phyloP scores from a whole-genome alignment of 352 stramenopile genomes.

The Phytophthora lateralis region DNA sequence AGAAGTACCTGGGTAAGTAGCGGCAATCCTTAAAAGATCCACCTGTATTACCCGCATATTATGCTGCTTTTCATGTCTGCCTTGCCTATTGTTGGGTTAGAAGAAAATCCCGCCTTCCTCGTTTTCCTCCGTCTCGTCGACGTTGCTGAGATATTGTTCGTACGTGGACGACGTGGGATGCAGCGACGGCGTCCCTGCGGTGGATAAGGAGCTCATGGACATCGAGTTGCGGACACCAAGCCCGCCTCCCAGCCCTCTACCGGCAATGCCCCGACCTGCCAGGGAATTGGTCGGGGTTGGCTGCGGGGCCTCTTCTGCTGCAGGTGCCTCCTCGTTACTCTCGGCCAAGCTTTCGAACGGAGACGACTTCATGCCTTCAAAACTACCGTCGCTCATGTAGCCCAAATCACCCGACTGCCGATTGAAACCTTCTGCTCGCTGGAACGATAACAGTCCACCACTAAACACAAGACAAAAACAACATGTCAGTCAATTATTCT shows the following conservation, averaged over 20 bases:
- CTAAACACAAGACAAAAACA: conserved; percentile 21
- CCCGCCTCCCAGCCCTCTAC: conserved; percentile 28
- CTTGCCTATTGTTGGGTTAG: conserved; percentile 44
- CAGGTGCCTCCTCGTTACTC: conserved; percentile 14
- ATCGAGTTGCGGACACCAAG: conserved; percentile 65
- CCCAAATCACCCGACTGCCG: conserved; percentile 30
- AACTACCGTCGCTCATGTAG: conserved; percentile 54
- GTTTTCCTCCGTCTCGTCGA: conserved; percentile 77
- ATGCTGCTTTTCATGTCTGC: conserved; percentile 11
- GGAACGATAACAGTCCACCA: conserved; percentile 36
- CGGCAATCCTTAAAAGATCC: conserved; percentile 33
- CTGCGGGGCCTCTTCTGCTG: conserved; percentile 19
- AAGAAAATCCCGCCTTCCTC: conserved; percentile 89
- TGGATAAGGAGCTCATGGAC: conserved; percentile 87
- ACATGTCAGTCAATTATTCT: conserved; percentile 9
- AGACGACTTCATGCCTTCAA: conserved; percentile 49
- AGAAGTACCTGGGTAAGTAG: conserved; percentile 70
- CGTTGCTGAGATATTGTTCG: conserved; percentile 89
- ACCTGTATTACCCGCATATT: conserved; percentile 36
- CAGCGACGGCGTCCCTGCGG: conserved; percentile 51
- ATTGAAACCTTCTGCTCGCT: conserved; percentile 30
- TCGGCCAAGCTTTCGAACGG: conserved; percentile 37
- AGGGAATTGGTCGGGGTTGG: conserved; percentile 16
- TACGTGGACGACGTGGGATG: conserved; percentile 81
- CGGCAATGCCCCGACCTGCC: conserved; percentile 31